phyloP scores from a whole-genome alignment of 176 grass and related monocot genomes.

The Phyllostachys edulis region DNA sequence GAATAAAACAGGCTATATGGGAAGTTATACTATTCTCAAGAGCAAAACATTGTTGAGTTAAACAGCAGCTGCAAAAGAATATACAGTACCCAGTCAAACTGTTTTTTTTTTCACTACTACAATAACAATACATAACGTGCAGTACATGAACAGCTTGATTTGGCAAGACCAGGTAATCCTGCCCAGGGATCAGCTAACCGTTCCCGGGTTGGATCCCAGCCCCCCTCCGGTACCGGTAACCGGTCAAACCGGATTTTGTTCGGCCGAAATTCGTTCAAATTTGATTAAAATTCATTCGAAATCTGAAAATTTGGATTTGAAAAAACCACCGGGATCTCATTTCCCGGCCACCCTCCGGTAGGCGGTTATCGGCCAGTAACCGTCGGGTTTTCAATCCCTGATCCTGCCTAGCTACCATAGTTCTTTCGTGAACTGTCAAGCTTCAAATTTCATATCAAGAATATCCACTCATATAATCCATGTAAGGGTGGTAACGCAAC shows the following conservation, averaged over 20 bases:
- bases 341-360: too few species aligned
- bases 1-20: neutral
- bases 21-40: neutral
- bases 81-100: neutral
- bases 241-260: too few species aligned
- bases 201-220: too few species aligned
- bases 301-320: too few species aligned
- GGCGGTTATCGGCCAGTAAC: too few species aligned
- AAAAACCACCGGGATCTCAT: too few species aligned
- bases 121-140: neutral
- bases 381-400: too few species aligned
- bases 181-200: too few species aligned
- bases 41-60: neutral
- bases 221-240: too few species aligned
- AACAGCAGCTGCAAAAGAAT: neutral
- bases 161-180: neutral
- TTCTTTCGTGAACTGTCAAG: neutral
- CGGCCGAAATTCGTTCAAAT: too few species aligned
- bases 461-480: neutral
- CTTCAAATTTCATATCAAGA: conserved; percentile 23
- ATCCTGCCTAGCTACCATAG: neutral
- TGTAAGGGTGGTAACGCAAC: neutral
- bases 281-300: too few species aligned
- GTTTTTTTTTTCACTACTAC: conserved; percentile 1
- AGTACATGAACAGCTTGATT: neutral